These are phyloP conservation scores for Kluyveromyces sp. DNA, from an alignment of 1,139 yeast species.

Conservation along the genomic window DNA sequence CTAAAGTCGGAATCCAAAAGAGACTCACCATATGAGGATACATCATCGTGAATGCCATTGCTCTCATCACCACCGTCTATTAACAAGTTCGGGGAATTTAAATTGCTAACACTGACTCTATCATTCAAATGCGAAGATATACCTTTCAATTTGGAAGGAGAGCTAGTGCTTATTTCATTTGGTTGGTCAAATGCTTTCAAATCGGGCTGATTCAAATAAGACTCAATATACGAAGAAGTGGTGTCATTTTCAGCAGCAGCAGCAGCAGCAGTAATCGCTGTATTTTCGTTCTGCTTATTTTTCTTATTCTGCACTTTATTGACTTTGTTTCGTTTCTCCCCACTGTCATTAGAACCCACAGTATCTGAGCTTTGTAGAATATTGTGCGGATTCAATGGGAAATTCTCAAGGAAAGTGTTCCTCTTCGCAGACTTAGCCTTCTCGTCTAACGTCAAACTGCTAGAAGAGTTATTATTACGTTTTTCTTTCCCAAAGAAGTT, in stretches of 20 bases:
- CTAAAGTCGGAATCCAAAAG: conserved; percentile 34
- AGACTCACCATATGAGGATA: conserved; percentile 34
- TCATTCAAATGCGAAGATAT: not conserved
- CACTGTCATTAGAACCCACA: conserved; percentile 3
- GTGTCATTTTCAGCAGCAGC: no score
- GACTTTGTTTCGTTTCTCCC: not conserved
- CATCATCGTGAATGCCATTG: conserved; percentile 16
- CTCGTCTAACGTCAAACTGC: conserved; percentile 2
- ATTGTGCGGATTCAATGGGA: conserved; percentile 11
- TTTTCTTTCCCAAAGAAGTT: conserved; percentile 4
- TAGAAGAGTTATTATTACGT: not conserved
- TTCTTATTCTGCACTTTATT: not conserved
- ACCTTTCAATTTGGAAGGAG: not conserved
- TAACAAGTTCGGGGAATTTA: not conserved
- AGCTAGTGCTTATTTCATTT: conserved; percentile 6
- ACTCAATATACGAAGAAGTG: conserved; percentile 26
- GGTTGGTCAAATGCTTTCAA: conserved; percentile 13
- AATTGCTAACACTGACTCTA: not conserved
- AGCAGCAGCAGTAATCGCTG: no score
- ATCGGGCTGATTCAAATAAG: conserved; percentile 27
- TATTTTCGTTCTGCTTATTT: conserved; percentile 7
- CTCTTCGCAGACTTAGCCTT: conserved; percentile 7
- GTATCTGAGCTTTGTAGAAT: conserved; percentile 4
- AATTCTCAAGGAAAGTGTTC: conserved; percentile 6
- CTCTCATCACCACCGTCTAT: conserved; percentile 3